Conservation (phyloP, 441 rosid species). For the Pelargonium australe region DNA sequence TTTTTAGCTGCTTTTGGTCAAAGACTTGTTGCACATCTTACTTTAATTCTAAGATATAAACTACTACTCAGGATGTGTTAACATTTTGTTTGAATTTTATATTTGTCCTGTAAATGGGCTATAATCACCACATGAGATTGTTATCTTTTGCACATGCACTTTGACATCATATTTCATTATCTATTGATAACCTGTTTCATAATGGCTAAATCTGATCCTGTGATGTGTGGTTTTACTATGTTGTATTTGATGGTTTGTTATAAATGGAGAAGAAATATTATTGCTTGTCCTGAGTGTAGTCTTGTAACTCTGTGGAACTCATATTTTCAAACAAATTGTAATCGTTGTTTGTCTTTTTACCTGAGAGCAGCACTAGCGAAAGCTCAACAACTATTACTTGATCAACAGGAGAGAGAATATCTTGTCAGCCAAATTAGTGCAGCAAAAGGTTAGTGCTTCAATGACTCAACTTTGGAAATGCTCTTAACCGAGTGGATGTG, state of each 20-base stretch:
- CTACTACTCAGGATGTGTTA: neutral
- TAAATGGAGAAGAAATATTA: neutral
- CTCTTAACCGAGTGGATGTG: neutral
- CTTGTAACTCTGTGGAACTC: neutral
- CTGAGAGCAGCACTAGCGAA: slow-evolving; percentile 73
- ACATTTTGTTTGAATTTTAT: neutral
- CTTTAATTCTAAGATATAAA: neutral
- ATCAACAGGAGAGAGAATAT: slow-evolving; percentile 85
- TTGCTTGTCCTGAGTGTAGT: neutral
- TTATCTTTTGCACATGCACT: neutral
- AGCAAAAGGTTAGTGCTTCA: slow-evolving; percentile 60
- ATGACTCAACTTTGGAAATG: neutral
- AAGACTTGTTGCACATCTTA: too few species aligned
- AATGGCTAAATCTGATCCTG: neutral
- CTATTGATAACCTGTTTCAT: neutral
- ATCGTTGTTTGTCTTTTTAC: slow-evolving; percentile 17
- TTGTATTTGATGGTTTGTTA: neutral
- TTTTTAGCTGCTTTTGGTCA: too few species aligned
- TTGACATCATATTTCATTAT: neutral
- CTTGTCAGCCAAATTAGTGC: slow-evolving; percentile 72
- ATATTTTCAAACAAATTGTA: neutral
- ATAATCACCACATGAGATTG: neutral
- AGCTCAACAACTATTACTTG: slow-evolving; percentile 75
- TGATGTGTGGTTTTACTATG: neutral
- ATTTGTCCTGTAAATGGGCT: neutral